These are phyloP conservation scores for Jamesozyma gamospora DNA, from an alignment of 805 yeast genomes.

Conservation along the genomic window DNA sequence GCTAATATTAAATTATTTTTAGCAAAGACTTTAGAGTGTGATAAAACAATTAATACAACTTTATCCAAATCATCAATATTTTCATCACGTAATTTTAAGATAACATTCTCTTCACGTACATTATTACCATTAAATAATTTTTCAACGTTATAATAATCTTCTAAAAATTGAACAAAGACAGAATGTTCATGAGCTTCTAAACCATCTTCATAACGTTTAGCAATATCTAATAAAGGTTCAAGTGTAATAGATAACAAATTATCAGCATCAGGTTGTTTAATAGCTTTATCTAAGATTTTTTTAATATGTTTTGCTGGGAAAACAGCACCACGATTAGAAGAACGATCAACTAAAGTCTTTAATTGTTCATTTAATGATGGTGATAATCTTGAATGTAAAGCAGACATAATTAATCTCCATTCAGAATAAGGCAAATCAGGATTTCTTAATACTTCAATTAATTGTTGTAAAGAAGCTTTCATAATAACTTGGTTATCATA, in stretches of 20 bases:
- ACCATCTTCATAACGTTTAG: conserved; percentile 63
- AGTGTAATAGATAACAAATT: conserved; percentile 47
- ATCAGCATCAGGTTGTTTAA: conserved; percentile 40
- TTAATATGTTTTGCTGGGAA: conserved; percentile 87
- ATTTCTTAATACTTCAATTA: conserved; percentile 65
- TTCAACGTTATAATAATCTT: conserved; percentile 72
- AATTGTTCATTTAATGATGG: conserved; percentile 61
- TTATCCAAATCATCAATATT: conserved; percentile 62
- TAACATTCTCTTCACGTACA: conserved; percentile 79
- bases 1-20: conserved; percentile 86
- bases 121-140: conserved; percentile 65
- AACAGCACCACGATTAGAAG: conserved; percentile 56
- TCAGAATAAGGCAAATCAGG: conserved; percentile 85
- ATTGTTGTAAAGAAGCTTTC: conserved; percentile 67
- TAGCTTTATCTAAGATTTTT: conserved; percentile 57
- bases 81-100: conserved; percentile 79
- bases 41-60: conserved; percentile 65
- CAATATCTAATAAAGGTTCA: conserved; percentile 66
- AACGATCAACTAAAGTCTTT: conserved; percentile 54
- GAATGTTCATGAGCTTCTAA: conserved; percentile 73
- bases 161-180: conserved; percentile 59
- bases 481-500: conserved; percentile 92
- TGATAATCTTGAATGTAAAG: conserved; percentile 86
- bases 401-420: conserved; percentile 80
- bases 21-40: conserved; percentile 89